These are phyloP conservation scores for Rhynchosporium graminicola DNA, from an alignment of 2,329 filamentous ascomycete species.

Conservation along the genomic window DNA sequence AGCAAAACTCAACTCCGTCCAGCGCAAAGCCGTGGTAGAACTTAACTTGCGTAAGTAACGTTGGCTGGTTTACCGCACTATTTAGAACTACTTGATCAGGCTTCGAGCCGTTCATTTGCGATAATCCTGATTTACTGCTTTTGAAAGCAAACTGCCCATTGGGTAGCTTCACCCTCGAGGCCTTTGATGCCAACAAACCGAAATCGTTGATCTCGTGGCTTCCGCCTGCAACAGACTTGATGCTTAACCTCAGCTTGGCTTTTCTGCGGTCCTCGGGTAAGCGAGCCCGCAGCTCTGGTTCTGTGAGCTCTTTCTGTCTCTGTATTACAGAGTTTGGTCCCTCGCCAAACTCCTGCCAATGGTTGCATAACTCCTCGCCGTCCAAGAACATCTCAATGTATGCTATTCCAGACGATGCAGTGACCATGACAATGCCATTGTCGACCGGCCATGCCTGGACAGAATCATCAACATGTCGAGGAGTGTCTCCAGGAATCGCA, in stretches of 20 bases:
- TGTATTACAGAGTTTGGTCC: slow-evolving; percentile 63
- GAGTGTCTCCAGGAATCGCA: slow-evolving; percentile 73
- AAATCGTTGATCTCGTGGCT: slow-evolving; percentile 79
- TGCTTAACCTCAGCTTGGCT: slow-evolving; percentile 66
- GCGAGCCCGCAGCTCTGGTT: slow-evolving; percentile 70
- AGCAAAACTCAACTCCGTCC: slow-evolving; percentile 88
- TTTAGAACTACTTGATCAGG: slow-evolving; percentile 74
- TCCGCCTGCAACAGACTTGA: slow-evolving; percentile 76
- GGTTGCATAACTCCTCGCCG: slow-evolving; percentile 76
- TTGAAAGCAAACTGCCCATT: slow-evolving; percentile 74
- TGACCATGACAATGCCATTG: slow-evolving; percentile 71
- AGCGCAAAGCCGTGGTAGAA: slow-evolving; percentile 77
- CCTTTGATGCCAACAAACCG: slow-evolving; percentile 66
- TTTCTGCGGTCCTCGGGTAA: slow-evolving; percentile 74
- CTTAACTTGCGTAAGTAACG: slow-evolving; percentile 72
- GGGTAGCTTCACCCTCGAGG: slow-evolving; percentile 71
- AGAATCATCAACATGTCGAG: slow-evolving; percentile 66
- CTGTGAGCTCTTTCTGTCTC: slow-evolving; percentile 72
- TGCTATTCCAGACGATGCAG: slow-evolving; percentile 77
- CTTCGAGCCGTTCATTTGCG: slow-evolving; percentile 68
- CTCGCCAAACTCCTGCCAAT: slow-evolving; percentile 78
- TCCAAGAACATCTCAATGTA: slow-evolving; percentile 82
- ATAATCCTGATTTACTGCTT: slow-evolving; percentile 72
- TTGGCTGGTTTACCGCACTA: slow-evolving; percentile 65
- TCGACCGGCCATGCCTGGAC: slow-evolving; percentile 87